A percentile compares a stretch with the other conserved stretches of the same genome.
Evolutionary conservation across 495 filamentous ascomycete genomes (phyloP).

Genomic region (Hypoxylon cercidicola): DNA sequence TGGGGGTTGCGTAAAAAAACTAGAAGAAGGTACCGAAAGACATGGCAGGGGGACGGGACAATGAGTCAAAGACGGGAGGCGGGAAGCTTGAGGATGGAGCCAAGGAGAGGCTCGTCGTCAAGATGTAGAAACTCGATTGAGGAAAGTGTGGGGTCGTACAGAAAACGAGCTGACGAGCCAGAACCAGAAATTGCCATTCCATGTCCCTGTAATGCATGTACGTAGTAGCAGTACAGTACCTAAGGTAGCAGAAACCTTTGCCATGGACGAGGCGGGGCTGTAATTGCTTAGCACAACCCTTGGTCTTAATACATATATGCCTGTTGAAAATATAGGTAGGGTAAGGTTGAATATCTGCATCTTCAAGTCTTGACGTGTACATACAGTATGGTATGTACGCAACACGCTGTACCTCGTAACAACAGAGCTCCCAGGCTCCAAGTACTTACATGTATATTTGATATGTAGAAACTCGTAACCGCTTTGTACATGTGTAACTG

Average conservation of each 20-base stretch:
- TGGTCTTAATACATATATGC: slow-evolving; percentile 15
- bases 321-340: no score
- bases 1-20: no score
- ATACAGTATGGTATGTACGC: background rate
- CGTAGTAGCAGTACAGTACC: background rate
- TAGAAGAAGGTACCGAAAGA: slow-evolving; percentile 9
- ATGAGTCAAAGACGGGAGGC: slow-evolving; percentile 25
- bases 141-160: slow-evolving; percentile 36
- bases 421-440: background rate
- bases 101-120: slow-evolving; percentile 8
- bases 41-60: slow-evolving; percentile 19
- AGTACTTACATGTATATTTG: background rate
- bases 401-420: background rate
- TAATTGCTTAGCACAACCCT: slow-evolving; percentile 30
- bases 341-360: no score
- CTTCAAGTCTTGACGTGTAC: background rate
- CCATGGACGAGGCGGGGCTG: slow-evolving; percentile 15
- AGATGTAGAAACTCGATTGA: slow-evolving; percentile 18
- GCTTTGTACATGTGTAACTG: no score
- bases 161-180: background rate
- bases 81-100: background rate
- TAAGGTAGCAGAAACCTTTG: background rate
- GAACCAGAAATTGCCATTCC: no score
- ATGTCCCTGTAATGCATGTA: background rate
- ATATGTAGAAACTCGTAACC: background rate